Evolutionary conservation across 2,329 filamentous ascomycete genomes (phyloP), one percentile per base, ranked within the genome.

Genomic region (Colletotrichum liriopes): DNA sequence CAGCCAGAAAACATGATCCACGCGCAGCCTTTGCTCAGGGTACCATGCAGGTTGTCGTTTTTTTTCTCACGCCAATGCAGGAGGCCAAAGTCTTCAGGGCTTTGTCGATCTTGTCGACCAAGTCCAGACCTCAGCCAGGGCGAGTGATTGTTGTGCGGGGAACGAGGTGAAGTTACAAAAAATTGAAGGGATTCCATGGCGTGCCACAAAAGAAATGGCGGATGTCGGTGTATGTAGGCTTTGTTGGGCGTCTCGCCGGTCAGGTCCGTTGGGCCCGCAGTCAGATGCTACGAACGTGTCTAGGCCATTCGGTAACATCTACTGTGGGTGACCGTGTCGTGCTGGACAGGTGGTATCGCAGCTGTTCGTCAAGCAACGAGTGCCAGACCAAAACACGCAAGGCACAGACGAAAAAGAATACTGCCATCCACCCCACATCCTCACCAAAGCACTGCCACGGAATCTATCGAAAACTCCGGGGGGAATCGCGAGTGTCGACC

Each of bases 1-100:
- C 72, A 75, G 75, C 66, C 67, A 67, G 65, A 67, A 68, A 77
- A 79, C 78, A 73, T 79, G 78, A 78, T 76, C 55, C 60, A 26
- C 43, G 71, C 58, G 45, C 61, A 47, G n/a, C 55, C 64, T 69
- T 54, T 35, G 9, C 61, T 39, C 2, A 56, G 8, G 54, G 54
- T 39, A 52, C 47, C 39, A 58, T 61, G 56, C 60, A 55, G 35
- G 8, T 73, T 23, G 29, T 51, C 37, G 41, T 43, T 66, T 73
- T 67, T 32, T 39, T 7, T 47, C 35, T 26, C 23, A 7, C 45
- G 26, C 20, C 54, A 16, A 58, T 3, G 47, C n/a, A n/a, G 39
- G 37, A 43, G 26, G 20, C 32, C 12, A 18, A 14, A 9, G 47
- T 35, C 9, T 23, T 26, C n/a, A 16, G 0, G 26, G 26, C 3